phyloP scores from a whole-genome alignment of 2,329 filamentous ascomycete genomes.

The Penicillium brasilianum region DNA sequence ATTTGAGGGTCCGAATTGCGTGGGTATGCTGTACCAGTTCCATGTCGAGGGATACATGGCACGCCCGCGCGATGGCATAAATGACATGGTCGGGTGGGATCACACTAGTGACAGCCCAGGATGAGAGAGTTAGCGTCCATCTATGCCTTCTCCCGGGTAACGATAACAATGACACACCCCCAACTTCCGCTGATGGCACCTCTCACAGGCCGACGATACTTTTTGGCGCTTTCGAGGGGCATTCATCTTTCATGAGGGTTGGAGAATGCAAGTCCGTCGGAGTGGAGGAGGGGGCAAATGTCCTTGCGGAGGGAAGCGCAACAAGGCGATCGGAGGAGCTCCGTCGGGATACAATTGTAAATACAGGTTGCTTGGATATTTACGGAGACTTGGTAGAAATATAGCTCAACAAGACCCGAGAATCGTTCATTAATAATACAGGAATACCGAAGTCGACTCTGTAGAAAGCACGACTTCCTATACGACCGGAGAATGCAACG shows the following conservation, averaged over 20 bases:
- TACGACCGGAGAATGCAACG: no score
- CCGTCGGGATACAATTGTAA: neutral
- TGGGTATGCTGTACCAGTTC: neutral
- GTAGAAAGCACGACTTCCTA: no score
- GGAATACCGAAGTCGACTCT: no score
- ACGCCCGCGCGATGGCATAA: neutral
- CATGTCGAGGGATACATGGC: neutral
- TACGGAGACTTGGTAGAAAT: neutral
- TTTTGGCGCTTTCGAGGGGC: conserved; percentile 3
- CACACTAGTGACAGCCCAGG: neutral
- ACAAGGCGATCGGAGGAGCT: neutral
- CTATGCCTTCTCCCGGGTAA: neutral
- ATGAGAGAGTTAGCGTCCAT: neutral
- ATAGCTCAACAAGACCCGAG: no score
- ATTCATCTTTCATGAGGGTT: neutral
- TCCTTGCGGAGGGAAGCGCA: neutral
- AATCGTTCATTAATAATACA: no score
- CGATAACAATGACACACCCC: neutral
- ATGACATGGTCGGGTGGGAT: neutral
- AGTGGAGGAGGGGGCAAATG: neutral
- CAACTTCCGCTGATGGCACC: conserved; percentile 7
- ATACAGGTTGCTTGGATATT: neutral
- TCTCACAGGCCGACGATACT: conserved; percentile 2
- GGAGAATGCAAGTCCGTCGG: neutral
- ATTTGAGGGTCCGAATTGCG: neutral